These are phyloP conservation scores for Capronia coronata DNA, from an alignment of 2,329 filamentous ascomycete genomes.

Conservation along the genomic window DNA sequence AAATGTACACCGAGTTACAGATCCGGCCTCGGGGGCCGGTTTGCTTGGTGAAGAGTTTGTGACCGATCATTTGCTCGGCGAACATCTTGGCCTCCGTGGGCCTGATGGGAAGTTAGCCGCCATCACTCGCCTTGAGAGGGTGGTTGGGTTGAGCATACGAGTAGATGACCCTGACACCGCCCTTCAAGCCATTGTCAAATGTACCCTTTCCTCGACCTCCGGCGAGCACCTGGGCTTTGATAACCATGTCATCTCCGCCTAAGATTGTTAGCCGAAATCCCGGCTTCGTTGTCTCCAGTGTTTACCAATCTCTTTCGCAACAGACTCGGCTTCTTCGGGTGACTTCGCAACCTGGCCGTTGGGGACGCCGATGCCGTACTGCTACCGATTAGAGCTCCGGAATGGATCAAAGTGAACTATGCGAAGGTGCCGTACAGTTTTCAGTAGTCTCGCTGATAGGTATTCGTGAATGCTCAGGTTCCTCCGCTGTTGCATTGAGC, in stretches of 20 bases:
- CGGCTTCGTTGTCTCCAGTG: conserved; percentile 9
- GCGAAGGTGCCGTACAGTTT: conserved; percentile 46
- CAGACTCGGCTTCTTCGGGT: conserved; percentile 78
- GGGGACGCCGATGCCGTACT: conserved; percentile 94
- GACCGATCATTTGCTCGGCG: conserved; percentile 98
- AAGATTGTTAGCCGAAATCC: conserved; percentile 16
- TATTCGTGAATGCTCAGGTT: conserved; percentile 97
- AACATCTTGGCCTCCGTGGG: conserved; percentile 95
- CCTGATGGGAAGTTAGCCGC: conserved; percentile 34
- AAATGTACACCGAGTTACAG: conserved; percentile 97
- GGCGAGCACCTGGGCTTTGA: conserved; percentile 98
- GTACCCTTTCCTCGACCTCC: conserved; percentile 96
- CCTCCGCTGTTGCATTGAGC: conserved; percentile 66
- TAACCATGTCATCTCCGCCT: conserved; percentile 90
- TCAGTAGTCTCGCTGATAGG: conserved; percentile 86
- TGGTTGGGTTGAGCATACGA: conserved; percentile 56
- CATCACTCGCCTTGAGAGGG: neutral
- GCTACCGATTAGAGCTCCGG: conserved; percentile 21
- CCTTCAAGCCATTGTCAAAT: conserved; percentile 98
- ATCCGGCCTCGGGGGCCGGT: conserved; percentile 87
- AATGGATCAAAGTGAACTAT: conserved; percentile 8
- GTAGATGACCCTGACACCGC: conserved; percentile 97
- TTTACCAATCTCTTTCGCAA: conserved; percentile 80
- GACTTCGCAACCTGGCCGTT: conserved; percentile 79
- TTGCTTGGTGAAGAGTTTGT: conserved; percentile 99